Base-by-base conservation (phyloP, 23 red algal genomes). In the Gracilariopsis chorda region DNA sequence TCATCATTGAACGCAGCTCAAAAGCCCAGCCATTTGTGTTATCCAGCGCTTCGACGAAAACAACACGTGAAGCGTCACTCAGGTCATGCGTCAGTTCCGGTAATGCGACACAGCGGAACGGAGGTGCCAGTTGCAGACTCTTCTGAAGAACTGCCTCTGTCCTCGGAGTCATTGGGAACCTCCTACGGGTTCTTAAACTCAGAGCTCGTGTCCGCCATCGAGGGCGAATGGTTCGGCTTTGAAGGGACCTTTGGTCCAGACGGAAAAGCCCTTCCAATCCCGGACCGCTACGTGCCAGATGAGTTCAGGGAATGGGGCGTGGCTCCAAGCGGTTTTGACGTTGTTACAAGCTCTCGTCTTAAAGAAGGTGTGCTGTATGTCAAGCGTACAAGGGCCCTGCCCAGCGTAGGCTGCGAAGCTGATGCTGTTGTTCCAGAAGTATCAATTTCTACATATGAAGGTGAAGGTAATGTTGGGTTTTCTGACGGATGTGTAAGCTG, bases 251-350 rank as follows among this genome's bases (percentile, higher is more conserved):
- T 93, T 46, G 34, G 3, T 19, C 58, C 44, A 61, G 67, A 57
- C 1, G 45, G 60, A 73, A 73, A 32, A 33, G 13, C 32, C 41
- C 57, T 70, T 58, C 52, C 61, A 55, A 71, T 52, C 47, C 82
- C 82, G 70, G 90, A 84, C 39, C 84, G 61, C 39, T 77, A 68
- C 48, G 71, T 94, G 30, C 92, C 92, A 5, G 92, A 94, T 51
- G 92, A 88, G 51, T 94, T 88, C 70, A 83, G 92, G 1, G 52
- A 80, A 23, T 94, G 92, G 92, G 69, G 74, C 8, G 92, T 90
- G 30, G 64, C 57, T 25, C 41, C 87, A 21, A 57, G 25, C 30
- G 92, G 92, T 10, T 94, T 83, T 63, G 92, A 94, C 56, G 70
- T 29, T 10, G 37, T 94, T n/a, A 52, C 92, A 25, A 85, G 79